Conservation (phyloP, 1,284 basidiomycete genomes). For the Moesziomyces antarcticus region DNA sequence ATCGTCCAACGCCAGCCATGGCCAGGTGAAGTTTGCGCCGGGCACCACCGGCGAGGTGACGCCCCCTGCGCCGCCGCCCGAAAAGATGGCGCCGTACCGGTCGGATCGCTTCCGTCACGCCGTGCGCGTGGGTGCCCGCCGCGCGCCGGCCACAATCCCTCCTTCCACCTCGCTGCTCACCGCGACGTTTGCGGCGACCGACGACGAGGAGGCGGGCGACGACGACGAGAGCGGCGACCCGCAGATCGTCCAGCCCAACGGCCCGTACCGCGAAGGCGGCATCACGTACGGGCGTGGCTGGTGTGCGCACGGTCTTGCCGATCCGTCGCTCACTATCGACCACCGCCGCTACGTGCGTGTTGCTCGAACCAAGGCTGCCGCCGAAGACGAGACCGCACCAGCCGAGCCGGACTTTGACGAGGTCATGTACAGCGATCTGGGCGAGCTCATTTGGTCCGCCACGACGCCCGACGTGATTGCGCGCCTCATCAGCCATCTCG, state of each 20-base stretch:
- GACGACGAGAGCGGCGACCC: slow-evolving; percentile 2
- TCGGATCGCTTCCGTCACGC: slow-evolving; percentile 37
- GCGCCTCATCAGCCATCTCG: slow-evolving; percentile 51
- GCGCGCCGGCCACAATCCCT: background rate
- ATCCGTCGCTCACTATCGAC: slow-evolving; percentile 35
- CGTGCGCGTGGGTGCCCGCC: slow-evolving; percentile 20
- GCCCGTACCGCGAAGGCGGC: slow-evolving; percentile 51
- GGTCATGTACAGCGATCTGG: slow-evolving; percentile 53
- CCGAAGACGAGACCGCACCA: background rate
- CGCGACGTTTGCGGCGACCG: slow-evolving; percentile 22
- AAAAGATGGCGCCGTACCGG: slow-evolving; percentile 22
- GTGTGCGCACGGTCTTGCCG: slow-evolving; percentile 53
- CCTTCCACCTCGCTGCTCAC: slow-evolving; percentile 19
- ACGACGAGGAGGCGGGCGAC: slow-evolving; percentile 20
- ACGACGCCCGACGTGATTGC: slow-evolving; percentile 55
- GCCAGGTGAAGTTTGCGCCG: slow-evolving; percentile 32
- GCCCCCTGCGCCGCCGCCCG: slow-evolving; percentile 6
- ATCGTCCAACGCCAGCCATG: slow-evolving; percentile 19
- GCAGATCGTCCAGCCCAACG: slow-evolving; percentile 45
- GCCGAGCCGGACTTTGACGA: slow-evolving; percentile 21
- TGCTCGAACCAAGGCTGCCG: slow-evolving; percentile 1
- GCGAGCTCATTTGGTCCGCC: slow-evolving; percentile 54
- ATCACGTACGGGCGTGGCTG: slow-evolving; percentile 55
- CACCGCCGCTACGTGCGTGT: slow-evolving; percentile 40
- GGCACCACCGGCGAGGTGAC: slow-evolving; percentile 24